A percentile compares a stretch with the other conserved stretches of the same genome.
phyloP scores from a whole-genome alignment of 371 early-diverging fungal species.

The Funneliformis caledonium region DNA sequence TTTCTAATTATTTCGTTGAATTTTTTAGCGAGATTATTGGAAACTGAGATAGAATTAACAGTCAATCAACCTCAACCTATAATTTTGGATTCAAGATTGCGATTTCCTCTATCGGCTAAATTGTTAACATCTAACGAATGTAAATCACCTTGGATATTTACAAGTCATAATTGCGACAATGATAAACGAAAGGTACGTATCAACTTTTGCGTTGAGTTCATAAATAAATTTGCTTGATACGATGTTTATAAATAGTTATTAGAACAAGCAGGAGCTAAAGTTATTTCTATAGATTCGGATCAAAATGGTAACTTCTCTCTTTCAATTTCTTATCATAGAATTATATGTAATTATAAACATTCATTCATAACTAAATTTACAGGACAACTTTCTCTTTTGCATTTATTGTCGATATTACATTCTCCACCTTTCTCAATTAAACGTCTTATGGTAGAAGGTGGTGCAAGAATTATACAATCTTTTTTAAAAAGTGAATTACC shows the following conservation, averaged over 20 bases:
- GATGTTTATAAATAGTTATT: conserved; percentile 44
- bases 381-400: conserved; percentile 43
- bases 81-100: conserved; percentile 77
- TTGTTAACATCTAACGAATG: conserved; percentile 47
- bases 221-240: conserved; percentile 20
- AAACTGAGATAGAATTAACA: conserved; percentile 28
- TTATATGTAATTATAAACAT: neutral
- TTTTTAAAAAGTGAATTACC: conserved; percentile 58
- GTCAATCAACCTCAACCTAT: conserved; percentile 77
- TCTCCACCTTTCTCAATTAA: conserved; percentile 52
- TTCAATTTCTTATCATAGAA: neutral
- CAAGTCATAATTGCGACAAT: conserved; percentile 36
- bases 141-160: conserved; percentile 52
- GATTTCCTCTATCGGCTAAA: conserved; percentile 59
- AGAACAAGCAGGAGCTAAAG: conserved; percentile 54
- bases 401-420: conserved; percentile 48
- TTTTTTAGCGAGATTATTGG: conserved; percentile 36
- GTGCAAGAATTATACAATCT: conserved; percentile 75
- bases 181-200: conserved; percentile 41
- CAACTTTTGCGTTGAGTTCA: conserved; percentile 39
- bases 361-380: neutral
- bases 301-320: conserved; percentile 34
- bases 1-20: neutral
- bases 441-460: conserved; percentile 90
- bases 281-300: conserved; percentile 46